These are phyloP conservation scores for Secale cereale DNA, from an alignment of 176 grass and related monocot species.

Conservation along the genomic window DNA sequence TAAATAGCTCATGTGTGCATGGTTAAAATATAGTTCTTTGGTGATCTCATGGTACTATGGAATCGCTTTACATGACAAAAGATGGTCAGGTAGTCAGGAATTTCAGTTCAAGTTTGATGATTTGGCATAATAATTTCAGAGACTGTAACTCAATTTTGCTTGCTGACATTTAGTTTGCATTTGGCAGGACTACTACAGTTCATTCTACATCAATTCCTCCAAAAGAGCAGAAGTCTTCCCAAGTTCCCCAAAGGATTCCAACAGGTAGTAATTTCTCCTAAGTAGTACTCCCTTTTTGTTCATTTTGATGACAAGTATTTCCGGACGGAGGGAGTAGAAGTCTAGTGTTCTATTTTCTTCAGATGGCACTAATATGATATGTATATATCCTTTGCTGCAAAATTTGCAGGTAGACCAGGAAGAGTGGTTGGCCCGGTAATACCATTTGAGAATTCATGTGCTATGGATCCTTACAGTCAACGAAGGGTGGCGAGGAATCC, in stretches of 20 bases:
- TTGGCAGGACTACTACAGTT: conserved; percentile 69
- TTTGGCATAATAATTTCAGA: conserved; percentile 8
- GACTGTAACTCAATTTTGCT: neutral
- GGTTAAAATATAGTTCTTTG: neutral
- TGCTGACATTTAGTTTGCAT: conserved; percentile 21
- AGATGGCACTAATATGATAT: neutral
- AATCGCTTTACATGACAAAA: neutral
- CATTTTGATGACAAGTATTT: no score
- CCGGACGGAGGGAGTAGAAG: no score
- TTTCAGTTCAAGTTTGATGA: neutral
- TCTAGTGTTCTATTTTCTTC: neutral
- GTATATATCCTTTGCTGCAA: conserved; percentile 10
- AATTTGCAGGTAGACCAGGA: conserved; percentile 67
- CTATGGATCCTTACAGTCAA: conserved; percentile 61
- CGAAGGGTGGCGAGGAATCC: conserved; percentile 61
- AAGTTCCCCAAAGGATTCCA: conserved; percentile 66
- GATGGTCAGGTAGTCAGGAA: neutral
- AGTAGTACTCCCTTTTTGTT: no score
- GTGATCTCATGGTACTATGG: conserved; percentile 16
- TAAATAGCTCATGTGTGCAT: neutral
- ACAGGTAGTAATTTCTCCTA: conserved; percentile 52
- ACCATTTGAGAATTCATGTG: conserved; percentile 45
- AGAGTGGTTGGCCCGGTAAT: conserved; percentile 61
- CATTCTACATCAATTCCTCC: conserved; percentile 60
- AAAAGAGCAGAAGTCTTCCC: conserved; percentile 43